phyloP scores from a whole-genome alignment of 352 stramenopile species.

The Pythium periplocum region DNA sequence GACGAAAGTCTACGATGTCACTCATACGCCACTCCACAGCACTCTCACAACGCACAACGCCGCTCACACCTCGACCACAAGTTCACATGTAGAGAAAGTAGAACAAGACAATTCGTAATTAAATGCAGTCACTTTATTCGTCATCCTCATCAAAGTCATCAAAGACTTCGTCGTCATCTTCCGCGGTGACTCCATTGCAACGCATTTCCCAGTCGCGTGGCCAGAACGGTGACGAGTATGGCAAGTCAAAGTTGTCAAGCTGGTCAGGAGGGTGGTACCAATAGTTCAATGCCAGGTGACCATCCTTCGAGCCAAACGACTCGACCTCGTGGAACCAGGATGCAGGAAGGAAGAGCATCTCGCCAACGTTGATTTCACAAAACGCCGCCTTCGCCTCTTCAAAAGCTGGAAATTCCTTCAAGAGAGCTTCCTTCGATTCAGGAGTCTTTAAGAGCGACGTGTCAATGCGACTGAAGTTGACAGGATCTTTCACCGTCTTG shows the following conservation, averaged over 20 bases:
- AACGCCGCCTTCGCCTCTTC: constrained; percentile 46
- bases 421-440: constrained; percentile 24
- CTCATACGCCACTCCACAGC: constrained; percentile 37
- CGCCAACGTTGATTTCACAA: constrained; percentile 83
- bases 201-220: constrained; percentile 55
- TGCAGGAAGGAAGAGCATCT: constrained; percentile 96
- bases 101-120: no score
- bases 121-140: neutral
- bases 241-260: constrained; percentile 41
- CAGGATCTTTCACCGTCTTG: constrained; percentile 55
- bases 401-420: constrained; percentile 56
- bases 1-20: constrained; percentile 48
- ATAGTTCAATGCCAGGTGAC: constrained; percentile 87
- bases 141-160: constrained; percentile 5
- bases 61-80: no score
- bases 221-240: constrained; percentile 83
- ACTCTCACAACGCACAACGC: no score
- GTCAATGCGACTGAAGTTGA: constrained; percentile 78
- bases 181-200: constrained; percentile 8
- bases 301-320: constrained; percentile 62
- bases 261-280: constrained; percentile 85
- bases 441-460: constrained; percentile 34
- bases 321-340: constrained; percentile 98
- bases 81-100: no score
- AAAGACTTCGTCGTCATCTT: constrained; percentile 1